A percentile compares a stretch with the other conserved stretches of the same genome.
Evolutionary conservation across 2,329 filamentous ascomycete species (phyloP).

Genomic region (Trichoderma pleuroti): DNA sequence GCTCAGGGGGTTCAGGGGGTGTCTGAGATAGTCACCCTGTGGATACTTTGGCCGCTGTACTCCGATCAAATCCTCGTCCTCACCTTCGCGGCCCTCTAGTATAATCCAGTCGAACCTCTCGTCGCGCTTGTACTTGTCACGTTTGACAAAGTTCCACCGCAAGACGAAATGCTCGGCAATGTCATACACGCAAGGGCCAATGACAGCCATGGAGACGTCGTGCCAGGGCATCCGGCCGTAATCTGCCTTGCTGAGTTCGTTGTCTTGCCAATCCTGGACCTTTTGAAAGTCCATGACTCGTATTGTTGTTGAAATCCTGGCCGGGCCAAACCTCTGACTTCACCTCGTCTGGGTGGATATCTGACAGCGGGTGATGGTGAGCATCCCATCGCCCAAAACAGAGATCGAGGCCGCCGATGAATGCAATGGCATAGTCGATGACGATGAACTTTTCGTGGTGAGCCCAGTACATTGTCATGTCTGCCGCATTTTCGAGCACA

Average conservation of each 20-base stretch:
- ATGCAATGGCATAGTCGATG: conserved; percentile 84
- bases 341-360: conserved; percentile 81
- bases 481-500: conserved; percentile 84
- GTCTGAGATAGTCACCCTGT: conserved; percentile 79
- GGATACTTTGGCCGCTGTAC: conserved; percentile 88
- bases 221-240: conserved; percentile 98
- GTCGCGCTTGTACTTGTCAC: conserved; percentile 96
- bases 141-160: conserved; percentile 94
- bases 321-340: conserved; percentile 85
- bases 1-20: conserved; percentile 68
- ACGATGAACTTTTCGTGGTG: conserved; percentile 98
- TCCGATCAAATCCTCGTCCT: conserved; percentile 80
- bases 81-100: conserved; percentile 69
- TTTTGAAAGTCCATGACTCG: conserved; percentile 92
- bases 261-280: conserved; percentile 87
- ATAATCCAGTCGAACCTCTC: conserved; percentile 79
- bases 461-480: conserved; percentile 98
- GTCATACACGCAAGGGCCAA: conserved; percentile 86
- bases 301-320: conserved; percentile 98
- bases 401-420: conserved; percentile 89
- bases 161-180: conserved; percentile 94
- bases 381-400: conserved; percentile 96
- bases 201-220: conserved; percentile 87
- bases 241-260: conserved; percentile 86
- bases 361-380: conserved; percentile 78